A percentile compares a stretch with the other conserved stretches of the same genome.
Conservation (phyloP, 805 yeast species). For the Candida peoriensis region DNA sequence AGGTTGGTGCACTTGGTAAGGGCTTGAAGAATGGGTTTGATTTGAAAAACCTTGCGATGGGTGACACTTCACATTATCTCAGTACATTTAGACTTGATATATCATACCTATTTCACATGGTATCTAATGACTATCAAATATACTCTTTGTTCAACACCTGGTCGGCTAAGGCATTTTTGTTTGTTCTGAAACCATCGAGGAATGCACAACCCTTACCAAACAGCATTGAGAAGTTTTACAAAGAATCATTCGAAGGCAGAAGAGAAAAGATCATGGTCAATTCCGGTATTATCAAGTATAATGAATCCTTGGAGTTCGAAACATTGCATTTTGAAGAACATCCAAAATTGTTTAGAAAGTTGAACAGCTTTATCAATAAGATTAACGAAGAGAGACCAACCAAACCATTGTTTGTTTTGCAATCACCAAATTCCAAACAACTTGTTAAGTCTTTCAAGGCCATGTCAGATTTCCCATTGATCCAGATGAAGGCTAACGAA, state of each 20-base stretch:
- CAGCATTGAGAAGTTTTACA: conserved; percentile 48
- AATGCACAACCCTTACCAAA: conserved; percentile 62
- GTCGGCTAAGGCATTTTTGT: conserved; percentile 44
- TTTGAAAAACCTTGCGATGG: conserved; percentile 43
- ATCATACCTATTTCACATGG: conserved; percentile 62
- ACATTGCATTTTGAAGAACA: conserved; percentile 49
- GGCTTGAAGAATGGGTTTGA: conserved; percentile 86
- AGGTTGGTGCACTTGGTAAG: conserved; percentile 78
- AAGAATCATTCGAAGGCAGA: conserved; percentile 46
- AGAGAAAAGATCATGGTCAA: conserved; percentile 37
- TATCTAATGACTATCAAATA: conserved; percentile 71
- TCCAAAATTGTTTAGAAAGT: conserved; percentile 49
- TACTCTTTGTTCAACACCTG: conserved; percentile 64
- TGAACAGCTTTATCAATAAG: conserved; percentile 49
- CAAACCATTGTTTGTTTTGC: conserved; percentile 61
- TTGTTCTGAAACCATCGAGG: conserved; percentile 62
- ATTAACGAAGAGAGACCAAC: conserved; percentile 64
- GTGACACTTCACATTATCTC: conserved; percentile 50
- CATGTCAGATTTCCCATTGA: conserved; percentile 53
- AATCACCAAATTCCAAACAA: conserved; percentile 56
- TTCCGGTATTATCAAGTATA: conserved; percentile 47
- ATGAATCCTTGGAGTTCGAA: conserved; percentile 48
- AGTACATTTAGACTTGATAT: conserved; percentile 49
- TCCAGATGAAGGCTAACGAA: conserved; percentile 56
- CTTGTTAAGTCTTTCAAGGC: conserved; percentile 42